Conservation (phyloP, 371 early-diverging fungal species). For the Gilbertella persicaria region DNA sequence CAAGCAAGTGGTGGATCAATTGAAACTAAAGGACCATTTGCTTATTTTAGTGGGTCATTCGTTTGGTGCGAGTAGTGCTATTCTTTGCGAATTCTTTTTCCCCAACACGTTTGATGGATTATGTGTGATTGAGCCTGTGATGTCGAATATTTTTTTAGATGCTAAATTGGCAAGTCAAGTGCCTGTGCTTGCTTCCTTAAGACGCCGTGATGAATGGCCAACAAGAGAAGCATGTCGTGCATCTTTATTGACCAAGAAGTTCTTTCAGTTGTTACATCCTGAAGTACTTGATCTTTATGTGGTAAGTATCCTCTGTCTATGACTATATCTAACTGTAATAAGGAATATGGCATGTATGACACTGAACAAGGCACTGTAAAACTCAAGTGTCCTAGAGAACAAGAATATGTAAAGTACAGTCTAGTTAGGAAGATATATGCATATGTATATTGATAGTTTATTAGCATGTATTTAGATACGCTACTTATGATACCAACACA, state of each 20-base stretch:
- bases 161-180: slow-evolving; percentile 5
- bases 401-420: slow-evolving; percentile 39
- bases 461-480: slow-evolving; percentile 26
- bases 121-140: slow-evolving; percentile 34
- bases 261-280: slow-evolving; percentile 40
- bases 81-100: slow-evolving; percentile 34
- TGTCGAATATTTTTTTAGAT: slow-evolving; percentile 12
- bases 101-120: slow-evolving; percentile 43
- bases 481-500: slow-evolving; percentile 10
- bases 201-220: slow-evolving; percentile 33
- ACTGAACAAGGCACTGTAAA: slow-evolving; percentile 42
- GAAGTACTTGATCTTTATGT: slow-evolving; percentile 42
- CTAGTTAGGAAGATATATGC: not conserved
- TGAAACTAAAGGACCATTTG: slow-evolving; percentile 19
- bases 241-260: slow-evolving; percentile 21
- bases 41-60: slow-evolving; percentile 48
- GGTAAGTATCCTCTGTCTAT: slow-evolving; percentile 17
- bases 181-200: slow-evolving; percentile 18
- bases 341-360: slow-evolving; percentile 44
- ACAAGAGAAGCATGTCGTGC: slow-evolving; percentile 34
- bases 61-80: slow-evolving; percentile 43
- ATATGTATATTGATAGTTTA: not conserved
- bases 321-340: not conserved
- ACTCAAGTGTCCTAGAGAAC: slow-evolving; percentile 39
- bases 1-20: slow-evolving; percentile 32